These are phyloP conservation scores for Solanum hybrid DNA, from an alignment of 305 asterid genomes.

Conservation along the genomic window DNA sequence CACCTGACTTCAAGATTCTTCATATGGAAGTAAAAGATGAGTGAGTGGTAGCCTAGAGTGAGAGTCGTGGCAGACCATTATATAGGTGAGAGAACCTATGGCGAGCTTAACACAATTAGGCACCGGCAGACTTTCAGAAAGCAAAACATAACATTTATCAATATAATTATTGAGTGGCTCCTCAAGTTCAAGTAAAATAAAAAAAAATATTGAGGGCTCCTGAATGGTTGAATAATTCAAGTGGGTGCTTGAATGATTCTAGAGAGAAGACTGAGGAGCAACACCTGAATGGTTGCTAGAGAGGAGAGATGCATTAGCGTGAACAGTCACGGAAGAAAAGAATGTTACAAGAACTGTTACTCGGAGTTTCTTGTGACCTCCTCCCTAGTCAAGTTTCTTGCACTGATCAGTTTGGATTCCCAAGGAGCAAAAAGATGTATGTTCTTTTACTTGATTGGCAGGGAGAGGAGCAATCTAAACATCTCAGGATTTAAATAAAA, in stretches of 20 bases:
- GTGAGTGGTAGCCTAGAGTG: not conserved
- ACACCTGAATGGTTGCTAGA: not conserved
- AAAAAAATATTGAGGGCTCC: not conserved
- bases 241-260: not conserved
- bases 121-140: not conserved
- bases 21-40: not conserved
- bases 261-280: not conserved
- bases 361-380: not conserved
- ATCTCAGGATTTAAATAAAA: not conserved
- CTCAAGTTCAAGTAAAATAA: not conserved
- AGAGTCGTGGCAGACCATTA: not conserved
- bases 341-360: not conserved
- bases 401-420: not conserved
- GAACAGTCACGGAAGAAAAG: not conserved
- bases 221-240: not conserved
- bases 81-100: not conserved
- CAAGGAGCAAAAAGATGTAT: not conserved
- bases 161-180: not conserved
- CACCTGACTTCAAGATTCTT: not conserved
- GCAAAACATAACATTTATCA: not conserved
- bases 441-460: not conserved
- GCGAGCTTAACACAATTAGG: not conserved
- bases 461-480: not conserved
- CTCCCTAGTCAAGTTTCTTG: not conserved
- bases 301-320: not conserved